Evolutionary conservation across 2,329 filamentous ascomycete species (phyloP), one percentile per base, ranked within the genome.

Genomic region (Xylaria sp.): DNA sequence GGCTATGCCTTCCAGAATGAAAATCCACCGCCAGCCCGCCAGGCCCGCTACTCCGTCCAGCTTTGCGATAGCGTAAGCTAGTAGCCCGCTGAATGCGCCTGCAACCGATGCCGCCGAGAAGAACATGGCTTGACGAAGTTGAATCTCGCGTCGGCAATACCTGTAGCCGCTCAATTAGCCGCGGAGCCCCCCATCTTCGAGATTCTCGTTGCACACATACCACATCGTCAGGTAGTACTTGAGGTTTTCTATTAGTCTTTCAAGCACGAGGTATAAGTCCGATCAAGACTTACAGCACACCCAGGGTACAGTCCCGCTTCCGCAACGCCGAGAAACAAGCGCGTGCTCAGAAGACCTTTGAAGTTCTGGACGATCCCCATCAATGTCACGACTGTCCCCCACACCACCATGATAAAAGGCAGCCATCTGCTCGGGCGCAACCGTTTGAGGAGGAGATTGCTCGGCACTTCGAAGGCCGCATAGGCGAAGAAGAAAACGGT

Each of bases 401-500:
- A 78, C 57, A 88, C 82, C 1, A 92, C 79, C 90, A 97, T 94
- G 74, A 95, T 95, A 6, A 85, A 80, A 0, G 93, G 91, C 28
- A 95, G 86, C 82, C 94, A 97, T 59, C 92, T 81, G 48, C 89
- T 91, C 0, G 93, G 93, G 0, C 90, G 86, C 61, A 94, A 82
- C 15, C 86, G 87, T 79, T 95, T 96, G 64, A 96, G 86, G 8
- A 95, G 80, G 13, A 95, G 80, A 75, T 96, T 96, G 64, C 90
- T 93, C n/a, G 92, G 83, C 0, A 91, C 88, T 77, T 95, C 92
- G 71, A 93, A 93, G 23, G 91, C 83, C 1, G 91, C 85, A 77
- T 96, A 97, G 1, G 91, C 91, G 71, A 95, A 88, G 83, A 95
- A 96, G 83, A 97, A 96, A 69, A 94, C 88, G 4, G 85, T 85